Evolutionary conservation across 371 early-diverging fungal genomes (phyloP).

Genomic region (Mortierella sp.): DNA sequence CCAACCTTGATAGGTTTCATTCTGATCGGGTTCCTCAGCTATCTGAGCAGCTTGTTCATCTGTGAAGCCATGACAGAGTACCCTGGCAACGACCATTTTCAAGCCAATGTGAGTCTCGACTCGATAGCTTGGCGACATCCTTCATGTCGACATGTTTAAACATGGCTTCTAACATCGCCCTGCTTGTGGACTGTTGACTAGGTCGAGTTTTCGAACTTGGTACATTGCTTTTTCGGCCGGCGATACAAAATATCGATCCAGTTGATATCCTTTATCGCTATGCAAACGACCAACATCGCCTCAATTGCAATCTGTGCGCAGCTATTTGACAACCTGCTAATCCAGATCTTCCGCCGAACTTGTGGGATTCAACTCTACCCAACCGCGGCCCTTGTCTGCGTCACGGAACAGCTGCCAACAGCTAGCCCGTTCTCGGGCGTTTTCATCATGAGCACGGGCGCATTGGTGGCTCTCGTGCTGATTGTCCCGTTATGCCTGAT

Average conservation of each 20-base stretch:
- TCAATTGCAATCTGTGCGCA: constrained; percentile 70
- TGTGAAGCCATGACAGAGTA: constrained; percentile 83
- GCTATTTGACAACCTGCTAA: constrained; percentile 58
- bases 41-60: constrained; percentile 71
- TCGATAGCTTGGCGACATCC: no score
- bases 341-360: constrained; percentile 42
- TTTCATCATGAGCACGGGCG: constrained; percentile 62
- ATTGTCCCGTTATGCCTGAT: constrained; percentile 65
- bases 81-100: constrained; percentile 81
- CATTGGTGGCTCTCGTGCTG: constrained; percentile 57
- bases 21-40: constrained; percentile 59
- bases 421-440: constrained; percentile 58
- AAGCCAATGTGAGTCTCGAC: constrained; percentile 49
- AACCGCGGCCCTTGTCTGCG: constrained; percentile 26
- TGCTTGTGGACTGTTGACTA: constrained; percentile 8
- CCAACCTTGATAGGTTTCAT: constrained; percentile 60
- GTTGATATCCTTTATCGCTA: constrained; percentile 59
- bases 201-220: constrained; percentile 67
- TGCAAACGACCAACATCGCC: constrained; percentile 69
- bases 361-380: constrained; percentile 55
- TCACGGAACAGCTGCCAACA: constrained; percentile 13
- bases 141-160: background rate
- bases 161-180: background rate
- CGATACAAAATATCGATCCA: constrained; percentile 63
- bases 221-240: constrained; percentile 63